Evolutionary conservation across 805 yeast species (phyloP).

Genomic region (Cyberlindnera meyerae): DNA sequence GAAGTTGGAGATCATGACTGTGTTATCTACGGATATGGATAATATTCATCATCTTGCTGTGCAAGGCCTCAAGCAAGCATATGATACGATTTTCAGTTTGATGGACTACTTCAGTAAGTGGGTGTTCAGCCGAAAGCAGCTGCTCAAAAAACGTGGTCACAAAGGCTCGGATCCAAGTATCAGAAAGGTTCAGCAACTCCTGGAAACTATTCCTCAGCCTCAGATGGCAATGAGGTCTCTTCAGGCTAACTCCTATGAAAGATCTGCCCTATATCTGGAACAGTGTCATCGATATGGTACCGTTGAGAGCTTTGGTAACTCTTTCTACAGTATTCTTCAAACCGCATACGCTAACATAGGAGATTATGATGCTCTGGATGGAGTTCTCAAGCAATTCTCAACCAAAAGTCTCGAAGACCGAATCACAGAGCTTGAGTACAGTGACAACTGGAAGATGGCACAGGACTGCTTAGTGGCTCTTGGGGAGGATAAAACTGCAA

Average conservation of each 20-base stretch:
- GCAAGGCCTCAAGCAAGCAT: slow-evolving; percentile 60
- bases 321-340: slow-evolving; percentile 51
- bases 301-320: slow-evolving; percentile 28
- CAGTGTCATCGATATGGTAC: slow-evolving; percentile 51
- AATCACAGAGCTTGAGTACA: slow-evolving; percentile 73
- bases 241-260: slow-evolving; percentile 79
- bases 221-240: slow-evolving; percentile 73
- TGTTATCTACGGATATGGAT: slow-evolving; percentile 47
- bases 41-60: slow-evolving; percentile 46
- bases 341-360: slow-evolving; percentile 81
- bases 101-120: slow-evolving; percentile 83
- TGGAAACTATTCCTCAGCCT: slow-evolving; percentile 57
- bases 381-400: slow-evolving; percentile 70
- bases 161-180: slow-evolving; percentile 28
- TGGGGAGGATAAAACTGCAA: slow-evolving; percentile 32
- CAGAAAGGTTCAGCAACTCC: slow-evolving; percentile 40
- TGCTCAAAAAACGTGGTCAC: slow-evolving; percentile 17
- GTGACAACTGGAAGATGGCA: slow-evolving; percentile 83
- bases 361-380: slow-evolving; percentile 87
- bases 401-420: slow-evolving; percentile 69
- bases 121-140: slow-evolving; percentile 32
- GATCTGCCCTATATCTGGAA: slow-evolving; percentile 83
- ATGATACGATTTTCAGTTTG: slow-evolving; percentile 69
- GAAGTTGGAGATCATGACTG: slow-evolving; percentile 51
- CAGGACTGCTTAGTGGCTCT: slow-evolving; percentile 76